These are phyloP conservation scores for Miamiensis avidus DNA, from an alignment of 169 alveolate species.

Conservation along the genomic window DNA sequence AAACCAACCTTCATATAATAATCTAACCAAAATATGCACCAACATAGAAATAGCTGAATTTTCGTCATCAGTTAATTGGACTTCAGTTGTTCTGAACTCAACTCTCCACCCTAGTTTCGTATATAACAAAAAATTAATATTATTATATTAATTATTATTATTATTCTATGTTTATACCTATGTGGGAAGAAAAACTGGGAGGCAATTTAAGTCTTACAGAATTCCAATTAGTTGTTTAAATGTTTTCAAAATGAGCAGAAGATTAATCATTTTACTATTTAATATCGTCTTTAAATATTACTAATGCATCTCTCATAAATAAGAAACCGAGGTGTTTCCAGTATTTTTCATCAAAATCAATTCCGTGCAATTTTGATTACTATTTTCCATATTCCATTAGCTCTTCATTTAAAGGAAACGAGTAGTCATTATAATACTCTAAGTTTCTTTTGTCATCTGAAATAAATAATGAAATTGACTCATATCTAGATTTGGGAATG, in stretches of 20 bases:
- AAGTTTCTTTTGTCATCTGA: constrained; percentile 71
- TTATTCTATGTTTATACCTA: neutral
- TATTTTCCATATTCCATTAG: constrained; percentile 37
- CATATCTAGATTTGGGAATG: constrained; percentile 90
- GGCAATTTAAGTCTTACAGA: constrained; percentile 97
- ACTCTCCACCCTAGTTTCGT: constrained; percentile 92
- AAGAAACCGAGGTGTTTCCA: constrained; percentile 91
- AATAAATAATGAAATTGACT: constrained; percentile 89
- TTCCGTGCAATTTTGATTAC: constrained; percentile 32
- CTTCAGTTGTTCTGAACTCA: constrained; percentile 95
- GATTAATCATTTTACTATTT: constrained; percentile 47
- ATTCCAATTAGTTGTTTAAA: constrained; percentile 97
- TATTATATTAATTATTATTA: too few species aligned
- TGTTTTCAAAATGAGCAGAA: constrained; percentile 91
- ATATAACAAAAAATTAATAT: neutral
- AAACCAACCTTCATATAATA: constrained; percentile 49
- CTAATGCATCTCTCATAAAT: constrained; percentile 94
- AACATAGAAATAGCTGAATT: constrained; percentile 86
- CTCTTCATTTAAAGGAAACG: constrained; percentile 75
- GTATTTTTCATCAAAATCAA: constrained; percentile 86
- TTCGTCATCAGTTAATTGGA: constrained; percentile 94
- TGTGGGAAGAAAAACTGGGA: constrained; percentile 60
- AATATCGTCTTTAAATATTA: constrained; percentile 76
- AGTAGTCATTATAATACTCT: constrained; percentile 82
- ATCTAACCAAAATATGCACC: constrained; percentile 73